These are phyloP conservation scores for Neltuma alba DNA, from an alignment of 306 rosid species.

Conservation along the genomic window DNA sequence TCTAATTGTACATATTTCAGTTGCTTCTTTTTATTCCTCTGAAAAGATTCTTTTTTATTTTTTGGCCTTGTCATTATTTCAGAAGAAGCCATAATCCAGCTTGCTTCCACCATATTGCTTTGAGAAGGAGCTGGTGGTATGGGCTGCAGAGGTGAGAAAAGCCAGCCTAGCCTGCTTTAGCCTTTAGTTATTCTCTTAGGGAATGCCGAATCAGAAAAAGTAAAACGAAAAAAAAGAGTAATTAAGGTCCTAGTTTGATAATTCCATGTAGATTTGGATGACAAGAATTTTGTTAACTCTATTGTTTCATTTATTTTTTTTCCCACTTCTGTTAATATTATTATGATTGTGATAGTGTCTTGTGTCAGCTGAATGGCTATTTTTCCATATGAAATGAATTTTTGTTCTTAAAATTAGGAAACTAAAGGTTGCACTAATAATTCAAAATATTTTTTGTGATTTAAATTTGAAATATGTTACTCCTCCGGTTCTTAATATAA, in stretches of 20 bases:
- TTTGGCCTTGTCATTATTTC: constrained; percentile 25
- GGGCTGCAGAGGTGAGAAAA: constrained; percentile 10
- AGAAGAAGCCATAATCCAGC: constrained; percentile 18
- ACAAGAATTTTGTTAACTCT: constrained; percentile 36
- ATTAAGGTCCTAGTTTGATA: constrained; percentile 26
- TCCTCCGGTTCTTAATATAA: no score
- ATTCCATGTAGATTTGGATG: constrained; percentile 28
- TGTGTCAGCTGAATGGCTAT: background rate
- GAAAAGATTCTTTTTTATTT: background rate
- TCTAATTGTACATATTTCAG: background rate
- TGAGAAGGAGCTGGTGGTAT: constrained; percentile 24
- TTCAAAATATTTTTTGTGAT: background rate
- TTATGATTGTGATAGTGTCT: background rate
- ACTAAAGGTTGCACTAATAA: background rate
- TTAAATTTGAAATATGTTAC: background rate
- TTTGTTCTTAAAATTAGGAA: background rate
- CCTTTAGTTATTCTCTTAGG: constrained; percentile 31
- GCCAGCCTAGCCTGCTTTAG: constrained; percentile 5
- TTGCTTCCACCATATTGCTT: constrained; percentile 21
- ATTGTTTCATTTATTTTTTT: constrained; percentile 41
- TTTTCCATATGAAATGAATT: background rate
- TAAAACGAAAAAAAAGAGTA: background rate
- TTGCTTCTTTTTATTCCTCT: constrained; percentile 5
- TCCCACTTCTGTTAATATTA: background rate
- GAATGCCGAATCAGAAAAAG: constrained; percentile 4